Conservation (phyloP, 192 early-diverging fungal genomes). For the Entomortierella beljakovae region DNA sequence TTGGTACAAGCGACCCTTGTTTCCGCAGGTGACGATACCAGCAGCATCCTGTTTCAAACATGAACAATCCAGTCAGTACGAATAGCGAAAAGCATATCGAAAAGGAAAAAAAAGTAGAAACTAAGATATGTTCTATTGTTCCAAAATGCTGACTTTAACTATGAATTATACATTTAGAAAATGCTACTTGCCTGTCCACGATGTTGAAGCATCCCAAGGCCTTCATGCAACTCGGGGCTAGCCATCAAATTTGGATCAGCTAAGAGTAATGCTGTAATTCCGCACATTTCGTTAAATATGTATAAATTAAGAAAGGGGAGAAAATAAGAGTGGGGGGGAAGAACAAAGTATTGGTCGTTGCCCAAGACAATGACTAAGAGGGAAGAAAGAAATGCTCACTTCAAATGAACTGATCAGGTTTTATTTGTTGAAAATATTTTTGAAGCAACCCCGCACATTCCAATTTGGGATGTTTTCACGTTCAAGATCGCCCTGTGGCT, state of each 20-base stretch:
- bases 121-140: not conserved
- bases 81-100: not conserved
- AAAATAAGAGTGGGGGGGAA: not conserved
- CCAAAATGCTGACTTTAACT: not conserved
- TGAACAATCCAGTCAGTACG: too few species aligned
- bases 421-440: not conserved
- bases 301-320: not conserved
- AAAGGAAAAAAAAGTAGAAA: not conserved
- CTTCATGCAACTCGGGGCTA: slow-evolving; percentile 92
- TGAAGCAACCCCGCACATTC: slow-evolving; percentile 4
- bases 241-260: slow-evolving; percentile 81
- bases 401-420: slow-evolving; percentile 11
- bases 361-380: not conserved
- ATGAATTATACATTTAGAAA: not conserved
- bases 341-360: not conserved
- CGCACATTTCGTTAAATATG: slow-evolving; percentile 77
- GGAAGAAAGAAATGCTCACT: not conserved
- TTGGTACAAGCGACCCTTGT: slow-evolving; percentile 96
- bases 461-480: not conserved
- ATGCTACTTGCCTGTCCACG: slow-evolving; percentile 90
- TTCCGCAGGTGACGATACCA: slow-evolving; percentile 97
- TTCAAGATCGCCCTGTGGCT: too few species aligned
- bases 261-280: slow-evolving; percentile 85
- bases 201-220: slow-evolving; percentile 95
- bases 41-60: slow-evolving; percentile 93